These are phyloP conservation scores for Piper betle DNA, from an alignment of 164 flowering plant genomes.

Conservation along the genomic window DNA sequence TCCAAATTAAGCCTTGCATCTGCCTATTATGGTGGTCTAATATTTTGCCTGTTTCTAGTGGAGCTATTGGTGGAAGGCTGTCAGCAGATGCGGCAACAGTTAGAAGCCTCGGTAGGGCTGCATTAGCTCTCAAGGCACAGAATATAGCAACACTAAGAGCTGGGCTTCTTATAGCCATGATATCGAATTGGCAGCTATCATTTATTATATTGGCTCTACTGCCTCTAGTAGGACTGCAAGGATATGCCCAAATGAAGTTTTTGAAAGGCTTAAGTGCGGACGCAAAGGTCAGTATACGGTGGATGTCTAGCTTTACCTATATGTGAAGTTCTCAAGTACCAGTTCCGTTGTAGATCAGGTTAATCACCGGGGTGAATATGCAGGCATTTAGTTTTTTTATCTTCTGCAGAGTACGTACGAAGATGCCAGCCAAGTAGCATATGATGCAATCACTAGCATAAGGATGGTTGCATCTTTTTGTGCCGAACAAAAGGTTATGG, in stretches of 20 bases:
- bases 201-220: slow-evolving; percentile 16
- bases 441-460: slow-evolving; percentile 13
- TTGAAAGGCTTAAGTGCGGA: slow-evolving; percentile 27
- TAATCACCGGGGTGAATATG: not conserved
- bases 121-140: slow-evolving; percentile 26
- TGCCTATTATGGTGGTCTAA: not conserved
- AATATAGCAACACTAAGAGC: slow-evolving; percentile 24
- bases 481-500: slow-evolving; percentile 15
- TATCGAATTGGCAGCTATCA: slow-evolving; percentile 32
- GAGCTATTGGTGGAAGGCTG: slow-evolving; percentile 37
- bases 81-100: slow-evolving; percentile 18
- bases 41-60: slow-evolving; percentile 14
- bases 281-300: slow-evolving; percentile 27
- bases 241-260: slow-evolving; percentile 21
- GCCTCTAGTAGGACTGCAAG: slow-evolving; percentile 27
- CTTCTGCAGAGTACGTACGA: slow-evolving; percentile 14
- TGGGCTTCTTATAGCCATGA: slow-evolving; percentile 27
- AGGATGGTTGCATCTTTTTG: slow-evolving; percentile 17
- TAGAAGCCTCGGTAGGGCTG: slow-evolving; percentile 31
- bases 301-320: no score
- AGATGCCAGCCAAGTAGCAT: slow-evolving; percentile 15
- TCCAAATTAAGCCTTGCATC: not conserved
- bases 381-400: no score
- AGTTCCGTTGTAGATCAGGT: no score
- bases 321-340: no score